Conservation (phyloP, 2,329 filamentous ascomycete genomes). For the Cytospora schulzeri region DNA sequence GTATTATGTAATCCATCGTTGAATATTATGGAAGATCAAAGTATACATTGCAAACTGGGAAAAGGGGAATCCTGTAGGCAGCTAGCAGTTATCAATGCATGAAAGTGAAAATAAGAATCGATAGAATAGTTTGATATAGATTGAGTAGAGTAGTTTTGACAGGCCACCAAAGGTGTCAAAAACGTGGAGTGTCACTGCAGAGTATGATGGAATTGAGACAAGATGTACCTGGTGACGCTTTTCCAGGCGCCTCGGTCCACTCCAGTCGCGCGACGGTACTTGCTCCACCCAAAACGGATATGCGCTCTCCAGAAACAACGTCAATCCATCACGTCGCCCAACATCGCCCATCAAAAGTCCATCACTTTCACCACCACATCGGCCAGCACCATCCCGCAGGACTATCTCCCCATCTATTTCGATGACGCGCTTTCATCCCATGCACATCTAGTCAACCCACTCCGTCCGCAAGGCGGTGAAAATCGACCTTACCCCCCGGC, state of each 20-base stretch:
- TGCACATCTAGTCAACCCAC: constrained; percentile 52
- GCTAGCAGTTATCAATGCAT: not conserved
- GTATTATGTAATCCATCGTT: not conserved
- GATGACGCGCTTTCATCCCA: constrained; percentile 53
- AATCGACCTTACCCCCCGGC: constrained; percentile 55
- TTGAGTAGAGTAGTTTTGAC: not conserved
- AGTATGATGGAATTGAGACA: constrained; percentile 13
- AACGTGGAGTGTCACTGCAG: not conserved
- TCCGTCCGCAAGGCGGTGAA: constrained; percentile 49
- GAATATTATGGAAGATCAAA: not conserved
- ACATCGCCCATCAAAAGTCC: constrained; percentile 48
- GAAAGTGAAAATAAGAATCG: not conserved
- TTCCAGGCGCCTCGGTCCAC: constrained; percentile 11
- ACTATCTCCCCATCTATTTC: constrained; percentile 50
- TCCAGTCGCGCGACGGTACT: constrained; percentile 22
- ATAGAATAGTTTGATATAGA: not conserved
- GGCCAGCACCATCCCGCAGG: constrained; percentile 43
- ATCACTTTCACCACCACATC: constrained; percentile 51
- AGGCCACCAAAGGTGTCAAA: constrained; percentile 1
- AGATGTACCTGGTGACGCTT: constrained; percentile 18
- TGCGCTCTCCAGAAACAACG: constrained; percentile 49
- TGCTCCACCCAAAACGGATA: constrained; percentile 24
- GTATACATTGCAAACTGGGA: not conserved
- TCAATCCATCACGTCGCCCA: constrained; percentile 58
- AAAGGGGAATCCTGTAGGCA: not conserved